Percentiles rank a stretch among this genome's conserved stretches.
phyloP scores from a whole-genome alignment of 768 basidiomycete genomes.

The Dioszegia hungarica region DNA sequence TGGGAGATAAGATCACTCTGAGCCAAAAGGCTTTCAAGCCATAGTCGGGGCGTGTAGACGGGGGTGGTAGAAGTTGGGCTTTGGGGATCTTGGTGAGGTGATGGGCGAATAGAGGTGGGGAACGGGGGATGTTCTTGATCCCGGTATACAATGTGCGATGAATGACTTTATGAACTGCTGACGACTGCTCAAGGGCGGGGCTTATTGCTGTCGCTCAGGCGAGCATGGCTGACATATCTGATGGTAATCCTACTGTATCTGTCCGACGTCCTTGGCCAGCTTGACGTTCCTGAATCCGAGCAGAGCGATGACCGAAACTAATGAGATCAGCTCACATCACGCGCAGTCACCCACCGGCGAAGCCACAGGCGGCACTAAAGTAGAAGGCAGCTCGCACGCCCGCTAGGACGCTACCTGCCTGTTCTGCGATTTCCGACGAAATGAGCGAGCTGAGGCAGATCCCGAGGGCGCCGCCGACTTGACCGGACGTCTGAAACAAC shows the following conservation, averaged over 20 bases:
- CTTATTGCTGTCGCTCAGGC: no score
- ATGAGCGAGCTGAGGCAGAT: conserved; percentile 19
- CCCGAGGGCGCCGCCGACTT: conserved; percentile 13
- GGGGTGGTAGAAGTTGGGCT: no score
- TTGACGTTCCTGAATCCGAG: conserved; percentile 1
- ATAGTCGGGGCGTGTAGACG: no score
- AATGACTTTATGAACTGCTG: no score
- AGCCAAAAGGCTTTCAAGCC: conserved; percentile 39
- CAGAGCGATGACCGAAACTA: not conserved
- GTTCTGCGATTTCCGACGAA: conserved; percentile 2
- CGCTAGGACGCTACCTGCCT: conserved; percentile 10
- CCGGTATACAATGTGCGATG: no score
- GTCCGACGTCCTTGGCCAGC: conserved; percentile 11
- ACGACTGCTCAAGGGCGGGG: no score
- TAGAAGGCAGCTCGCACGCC: conserved; percentile 17
- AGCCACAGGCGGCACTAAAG: conserved; percentile 10
- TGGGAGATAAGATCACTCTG: conserved; percentile 54
- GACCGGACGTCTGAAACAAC: conserved; percentile 18
- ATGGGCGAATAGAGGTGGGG: not conserved
- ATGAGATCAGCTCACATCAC: not conserved
- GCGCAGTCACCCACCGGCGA: conserved; percentile 9
- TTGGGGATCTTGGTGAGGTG: not conserved
- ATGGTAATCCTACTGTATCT: no score
- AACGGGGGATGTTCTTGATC: no score
- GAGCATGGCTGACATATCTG: no score